Conservation (phyloP, 495 filamentous ascomycete genomes). For the Xylaria venustula region DNA sequence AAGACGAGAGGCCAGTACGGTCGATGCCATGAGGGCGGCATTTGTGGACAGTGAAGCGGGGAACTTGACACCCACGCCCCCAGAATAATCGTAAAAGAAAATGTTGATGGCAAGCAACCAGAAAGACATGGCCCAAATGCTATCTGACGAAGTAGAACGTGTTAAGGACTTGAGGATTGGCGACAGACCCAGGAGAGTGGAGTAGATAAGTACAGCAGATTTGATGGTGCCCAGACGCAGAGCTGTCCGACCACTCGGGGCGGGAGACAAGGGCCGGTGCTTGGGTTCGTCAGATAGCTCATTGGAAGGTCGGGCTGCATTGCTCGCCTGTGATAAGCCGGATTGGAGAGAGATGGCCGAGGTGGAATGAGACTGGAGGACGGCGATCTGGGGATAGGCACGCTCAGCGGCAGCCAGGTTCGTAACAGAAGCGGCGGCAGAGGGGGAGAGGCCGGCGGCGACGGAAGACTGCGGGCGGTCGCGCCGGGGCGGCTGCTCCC, state of each 20-base stretch:
- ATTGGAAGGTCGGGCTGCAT: slow-evolving; percentile 20
- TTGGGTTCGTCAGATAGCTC: slow-evolving; percentile 21
- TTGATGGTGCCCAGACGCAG: slow-evolving; percentile 59
- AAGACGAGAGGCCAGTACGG: slow-evolving; percentile 84
- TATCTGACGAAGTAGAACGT: slow-evolving; percentile 82
- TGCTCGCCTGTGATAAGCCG: slow-evolving; percentile 32
- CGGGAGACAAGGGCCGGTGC: slow-evolving; percentile 23
- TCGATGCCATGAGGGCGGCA: slow-evolving; percentile 90
- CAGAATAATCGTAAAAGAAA: slow-evolving; percentile 94
- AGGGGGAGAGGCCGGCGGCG: slow-evolving; percentile 19
- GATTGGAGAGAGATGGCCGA: slow-evolving; percentile 41
- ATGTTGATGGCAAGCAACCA: slow-evolving; percentile 94
- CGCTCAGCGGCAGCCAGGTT: slow-evolving; percentile 32
- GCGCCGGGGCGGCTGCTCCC: slow-evolving; percentile 24
- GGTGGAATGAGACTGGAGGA: slow-evolving; percentile 24
- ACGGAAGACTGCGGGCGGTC: slow-evolving; percentile 17
- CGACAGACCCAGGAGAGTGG: slow-evolving; percentile 81
- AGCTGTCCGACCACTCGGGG: slow-evolving; percentile 31
- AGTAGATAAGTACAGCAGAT: slow-evolving; percentile 92
- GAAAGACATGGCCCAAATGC: slow-evolving; percentile 93
- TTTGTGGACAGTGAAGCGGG: slow-evolving; percentile 92
- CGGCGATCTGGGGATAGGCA: slow-evolving; percentile 20
- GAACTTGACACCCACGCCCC: slow-evolving; percentile 52
- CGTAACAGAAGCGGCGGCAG: slow-evolving; percentile 41
- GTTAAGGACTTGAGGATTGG: slow-evolving; percentile 95